Conservation (phyloP, 129 eudicot genomes). For the sunflower (Helianthus annuus) region DNA sequence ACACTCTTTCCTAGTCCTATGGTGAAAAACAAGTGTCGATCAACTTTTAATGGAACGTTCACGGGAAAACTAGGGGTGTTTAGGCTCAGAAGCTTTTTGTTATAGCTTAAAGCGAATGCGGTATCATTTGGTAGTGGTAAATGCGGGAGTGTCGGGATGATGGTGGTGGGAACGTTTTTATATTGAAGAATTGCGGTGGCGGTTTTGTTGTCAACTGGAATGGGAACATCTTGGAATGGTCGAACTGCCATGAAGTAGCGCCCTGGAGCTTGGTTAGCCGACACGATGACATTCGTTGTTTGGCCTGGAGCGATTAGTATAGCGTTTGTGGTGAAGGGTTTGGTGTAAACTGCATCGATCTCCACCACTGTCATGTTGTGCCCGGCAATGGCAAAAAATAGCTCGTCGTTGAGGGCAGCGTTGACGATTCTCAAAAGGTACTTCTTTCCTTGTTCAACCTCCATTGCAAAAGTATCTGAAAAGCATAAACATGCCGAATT, state of each 20-base stretch:
- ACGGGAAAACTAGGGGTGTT: slow-evolving; percentile 54
- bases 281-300: slow-evolving; percentile 61
- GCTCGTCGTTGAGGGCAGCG: slow-evolving; percentile 68
- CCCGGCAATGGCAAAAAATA: slow-evolving; percentile 55
- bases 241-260: slow-evolving; percentile 67
- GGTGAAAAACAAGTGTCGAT: slow-evolving; percentile 52
- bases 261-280: slow-evolving; percentile 45
- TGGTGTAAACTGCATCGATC: slow-evolving; percentile 63
- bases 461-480: slow-evolving; percentile 63
- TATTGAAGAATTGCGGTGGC: slow-evolving; percentile 68
- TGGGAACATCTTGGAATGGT: slow-evolving; percentile 51
- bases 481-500: not conserved
- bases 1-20: slow-evolving; percentile 50
- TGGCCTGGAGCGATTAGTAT: slow-evolving; percentile 71
- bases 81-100: slow-evolving; percentile 48
- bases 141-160: slow-evolving; percentile 49
- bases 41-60: slow-evolving; percentile 56
- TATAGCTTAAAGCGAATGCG: slow-evolving; percentile 43
- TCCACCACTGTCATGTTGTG: slow-evolving; percentile 66
- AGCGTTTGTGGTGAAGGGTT: slow-evolving; percentile 53
- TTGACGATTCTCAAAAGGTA: slow-evolving; percentile 60
- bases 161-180: slow-evolving; percentile 47
- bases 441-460: slow-evolving; percentile 59
- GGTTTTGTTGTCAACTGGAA: slow-evolving; percentile 59
- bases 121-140: slow-evolving; percentile 52